These are phyloP conservation scores for Xylariaceae sp. DNA, from an alignment of 2,329 filamentous ascomycete species.

Conservation along the genomic window DNA sequence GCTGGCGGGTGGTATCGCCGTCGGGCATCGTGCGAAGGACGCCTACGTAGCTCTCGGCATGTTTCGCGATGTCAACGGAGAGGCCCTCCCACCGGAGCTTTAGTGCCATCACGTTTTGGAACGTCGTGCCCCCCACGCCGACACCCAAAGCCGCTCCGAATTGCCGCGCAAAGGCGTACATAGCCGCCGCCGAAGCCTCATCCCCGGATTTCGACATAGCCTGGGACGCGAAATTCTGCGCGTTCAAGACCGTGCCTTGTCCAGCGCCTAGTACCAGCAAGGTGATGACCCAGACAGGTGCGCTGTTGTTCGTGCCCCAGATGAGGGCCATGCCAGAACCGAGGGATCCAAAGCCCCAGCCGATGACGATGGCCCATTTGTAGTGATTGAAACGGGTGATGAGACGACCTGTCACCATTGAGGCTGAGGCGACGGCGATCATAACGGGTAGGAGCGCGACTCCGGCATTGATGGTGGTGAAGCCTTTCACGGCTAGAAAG, in stretches of 20 bases:
- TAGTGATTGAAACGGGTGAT: slow-evolving; percentile 15
- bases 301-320: slow-evolving; percentile 10
- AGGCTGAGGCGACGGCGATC: slow-evolving; percentile 25
- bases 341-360: slow-evolving; percentile 9
- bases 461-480: slow-evolving; percentile 28
- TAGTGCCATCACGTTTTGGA: slow-evolving; percentile 13
- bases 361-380: slow-evolving; percentile 32
- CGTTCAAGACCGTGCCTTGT: slow-evolving; percentile 13
- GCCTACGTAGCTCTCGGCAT: background rate
- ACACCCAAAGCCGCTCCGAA: slow-evolving; percentile 15
- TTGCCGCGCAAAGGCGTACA: slow-evolving; percentile 8
- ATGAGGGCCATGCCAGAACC: slow-evolving; percentile 16
- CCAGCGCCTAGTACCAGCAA: slow-evolving; percentile 12
- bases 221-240: slow-evolving; percentile 14
- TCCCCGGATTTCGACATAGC: slow-evolving; percentile 12
- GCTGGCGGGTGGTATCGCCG: background rate
- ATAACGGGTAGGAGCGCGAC: slow-evolving; percentile 30
- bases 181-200: slow-evolving; percentile 8
- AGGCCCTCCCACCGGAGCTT: slow-evolving; percentile 8
- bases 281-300: slow-evolving; percentile 7
- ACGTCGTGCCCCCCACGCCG: slow-evolving; percentile 12
- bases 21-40: slow-evolving; percentile 1
- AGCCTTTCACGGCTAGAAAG: slow-evolving; percentile 31
- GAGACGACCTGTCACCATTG: slow-evolving; percentile 26
- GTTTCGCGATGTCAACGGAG: background rate